Conservation (phyloP, 352 stramenopile genomes). For the Globisporangium acanthophoron region DNA sequence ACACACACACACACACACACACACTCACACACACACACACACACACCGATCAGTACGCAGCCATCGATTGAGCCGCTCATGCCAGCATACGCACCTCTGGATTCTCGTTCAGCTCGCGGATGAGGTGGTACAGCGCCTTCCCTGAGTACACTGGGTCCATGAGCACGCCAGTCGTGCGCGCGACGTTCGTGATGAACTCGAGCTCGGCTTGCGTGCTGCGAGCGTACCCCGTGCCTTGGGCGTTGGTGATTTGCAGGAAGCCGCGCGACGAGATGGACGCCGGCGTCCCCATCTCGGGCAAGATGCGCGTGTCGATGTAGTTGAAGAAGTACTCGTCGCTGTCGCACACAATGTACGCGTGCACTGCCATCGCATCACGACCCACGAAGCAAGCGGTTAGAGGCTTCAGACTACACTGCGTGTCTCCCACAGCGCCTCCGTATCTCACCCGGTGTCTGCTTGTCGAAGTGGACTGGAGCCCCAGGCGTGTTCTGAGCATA, state of each 20-base stretch:
- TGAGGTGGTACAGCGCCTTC: constrained; percentile 81
- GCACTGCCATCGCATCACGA: constrained; percentile 16
- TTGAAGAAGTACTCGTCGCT: constrained; percentile 82
- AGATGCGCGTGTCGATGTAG: constrained; percentile 67
- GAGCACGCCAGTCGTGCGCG: constrained; percentile 66
- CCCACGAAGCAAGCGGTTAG: background rate
- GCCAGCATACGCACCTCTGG: constrained; percentile 25
- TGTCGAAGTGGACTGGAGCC: constrained; percentile 29
- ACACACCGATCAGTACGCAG: background rate
- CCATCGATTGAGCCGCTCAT: background rate
- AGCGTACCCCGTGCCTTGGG: constrained; percentile 77
- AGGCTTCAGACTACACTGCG: background rate
- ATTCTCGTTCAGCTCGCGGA: constrained; percentile 64
- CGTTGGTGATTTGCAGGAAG: constrained; percentile 79
- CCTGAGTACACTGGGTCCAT: constrained; percentile 87
- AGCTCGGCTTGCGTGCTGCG: constrained; percentile 74
- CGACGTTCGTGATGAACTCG: constrained; percentile 66
- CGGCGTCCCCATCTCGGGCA: constrained; percentile 62
- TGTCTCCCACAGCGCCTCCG: background rate
- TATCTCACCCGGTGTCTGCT: constrained; percentile 23
- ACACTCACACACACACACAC: constrained; percentile 1
- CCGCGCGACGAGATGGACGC: constrained; percentile 41
- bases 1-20: constrained; percentile 2
- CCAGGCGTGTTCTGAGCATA: constrained; percentile 25
- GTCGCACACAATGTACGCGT: constrained; percentile 86